Evolutionary conservation across 2,329 filamentous ascomycete genomes (phyloP).

Genomic region (Cercospora zeina): DNA sequence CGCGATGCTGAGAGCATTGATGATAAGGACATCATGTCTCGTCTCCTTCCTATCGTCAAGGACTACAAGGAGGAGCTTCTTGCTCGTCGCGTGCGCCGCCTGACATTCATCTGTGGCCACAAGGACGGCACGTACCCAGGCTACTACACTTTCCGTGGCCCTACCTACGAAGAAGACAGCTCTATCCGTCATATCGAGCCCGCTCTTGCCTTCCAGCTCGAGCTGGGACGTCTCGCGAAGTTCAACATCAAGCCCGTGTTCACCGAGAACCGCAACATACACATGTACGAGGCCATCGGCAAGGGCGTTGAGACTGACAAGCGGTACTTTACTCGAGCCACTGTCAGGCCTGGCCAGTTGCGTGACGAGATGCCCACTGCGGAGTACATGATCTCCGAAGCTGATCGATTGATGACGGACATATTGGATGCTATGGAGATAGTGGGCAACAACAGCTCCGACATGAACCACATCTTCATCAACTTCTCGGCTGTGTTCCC

Average conservation of each 20-base stretch:
- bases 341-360: conserved; percentile 89
- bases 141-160: conserved; percentile 98
- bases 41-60: conserved; percentile 73
- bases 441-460: conserved; percentile 97
- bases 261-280: conserved; percentile 98
- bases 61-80: conserved; percentile 82
- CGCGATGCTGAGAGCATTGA: conserved; percentile 81
- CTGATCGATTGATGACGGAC: conserved; percentile 93
- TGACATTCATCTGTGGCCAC: conserved; percentile 95
- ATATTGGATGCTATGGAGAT: conserved; percentile 98
- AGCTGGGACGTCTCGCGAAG: conserved; percentile 88
- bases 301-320: conserved; percentile 96
- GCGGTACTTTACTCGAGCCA: conserved; percentile 96
- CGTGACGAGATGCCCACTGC: conserved; percentile 98
- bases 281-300: conserved; percentile 95
- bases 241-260: conserved; percentile 99
- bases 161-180: conserved; percentile 82
- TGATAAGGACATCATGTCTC: conserved; percentile 75
- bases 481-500: conserved; percentile 98
- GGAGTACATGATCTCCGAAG: conserved; percentile 96
- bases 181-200: conserved; percentile 97
- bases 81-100: conserved; percentile 75
- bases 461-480: conserved; percentile 99
- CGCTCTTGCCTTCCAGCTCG: conserved; percentile 96
- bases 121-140: conserved; percentile 92